phyloP scores from a whole-genome alignment of 306 rosid species.

The Cucurbita argyrosperma region DNA sequence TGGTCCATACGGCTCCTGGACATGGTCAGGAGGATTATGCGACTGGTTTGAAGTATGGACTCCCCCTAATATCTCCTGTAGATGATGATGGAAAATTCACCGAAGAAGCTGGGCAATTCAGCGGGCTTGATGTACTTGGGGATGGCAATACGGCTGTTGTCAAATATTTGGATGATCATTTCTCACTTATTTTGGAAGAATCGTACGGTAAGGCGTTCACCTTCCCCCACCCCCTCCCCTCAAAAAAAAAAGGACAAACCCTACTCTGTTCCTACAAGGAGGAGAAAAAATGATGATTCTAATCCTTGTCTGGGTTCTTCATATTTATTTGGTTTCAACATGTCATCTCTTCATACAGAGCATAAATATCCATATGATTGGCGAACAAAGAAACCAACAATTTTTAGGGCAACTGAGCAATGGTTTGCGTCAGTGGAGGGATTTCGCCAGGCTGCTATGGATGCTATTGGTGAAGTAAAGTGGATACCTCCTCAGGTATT shows the following conservation, averaged over 20 bases:
- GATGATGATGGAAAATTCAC: slow-evolving; percentile 84
- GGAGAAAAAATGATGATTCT: not conserved
- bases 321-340: not conserved
- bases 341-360: slow-evolving; percentile 33
- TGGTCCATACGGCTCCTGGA: slow-evolving; percentile 99
- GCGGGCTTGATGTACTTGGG: slow-evolving; percentile 89
- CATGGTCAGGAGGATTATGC: slow-evolving; percentile 97
- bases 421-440: slow-evolving; percentile 99
- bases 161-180: slow-evolving; percentile 64
- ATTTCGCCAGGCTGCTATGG: slow-evolving; percentile 68
- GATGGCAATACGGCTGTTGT: slow-evolving; percentile 79
- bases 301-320: not conserved
- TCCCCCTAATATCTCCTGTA: slow-evolving; percentile 76
- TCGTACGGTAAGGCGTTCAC: slow-evolving; percentile 40
- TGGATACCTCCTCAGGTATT: slow-evolving; percentile 96
- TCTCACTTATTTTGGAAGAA: slow-evolving; percentile 80
- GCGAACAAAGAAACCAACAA: slow-evolving; percentile 92
- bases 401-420: slow-evolving; percentile 97
- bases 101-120: slow-evolving; percentile 88
- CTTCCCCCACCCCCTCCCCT: not conserved
- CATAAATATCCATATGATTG: slow-evolving; percentile 99
- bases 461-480: slow-evolving; percentile 65
- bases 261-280: not conserved
- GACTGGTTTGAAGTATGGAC: slow-evolving; percentile 86
- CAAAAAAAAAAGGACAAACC: not conserved